Conservation (phyloP, 2,329 filamentous ascomycete genomes). For the Moelleriella libera region DNA sequence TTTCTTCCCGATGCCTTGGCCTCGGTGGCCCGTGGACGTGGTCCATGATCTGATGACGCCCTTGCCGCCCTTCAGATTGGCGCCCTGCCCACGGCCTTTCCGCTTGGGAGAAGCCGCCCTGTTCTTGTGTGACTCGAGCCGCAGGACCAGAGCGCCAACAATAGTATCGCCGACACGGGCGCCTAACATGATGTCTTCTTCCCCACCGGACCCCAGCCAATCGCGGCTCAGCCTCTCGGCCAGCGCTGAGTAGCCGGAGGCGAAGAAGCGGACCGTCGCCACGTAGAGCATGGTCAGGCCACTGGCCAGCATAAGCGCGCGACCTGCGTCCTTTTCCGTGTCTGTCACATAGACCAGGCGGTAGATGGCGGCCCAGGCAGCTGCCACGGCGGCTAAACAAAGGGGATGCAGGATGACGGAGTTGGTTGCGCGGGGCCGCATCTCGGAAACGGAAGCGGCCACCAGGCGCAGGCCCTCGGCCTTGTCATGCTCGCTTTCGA, state of each 20-base stretch:
- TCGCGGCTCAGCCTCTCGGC: slow-evolving; percentile 48
- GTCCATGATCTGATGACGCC: slow-evolving; percentile 76
- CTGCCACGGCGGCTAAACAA: slow-evolving; percentile 31
- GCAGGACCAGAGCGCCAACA: slow-evolving; percentile 57
- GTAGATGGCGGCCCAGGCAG: slow-evolving; percentile 28
- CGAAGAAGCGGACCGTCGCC: slow-evolving; percentile 43
- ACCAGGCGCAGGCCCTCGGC: slow-evolving; percentile 57
- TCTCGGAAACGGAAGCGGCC: slow-evolving; percentile 71
- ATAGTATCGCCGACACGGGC: slow-evolving; percentile 54
- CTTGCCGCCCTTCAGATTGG: slow-evolving; percentile 39
- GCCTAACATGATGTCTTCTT: slow-evolving; percentile 46
- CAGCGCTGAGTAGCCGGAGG: slow-evolving; percentile 44
- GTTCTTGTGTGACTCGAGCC: slow-evolving; percentile 34
- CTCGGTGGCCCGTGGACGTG: slow-evolving; percentile 53
- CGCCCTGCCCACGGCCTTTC: slow-evolving; percentile 22
- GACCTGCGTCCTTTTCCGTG: slow-evolving; percentile 32
- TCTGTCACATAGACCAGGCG: slow-evolving; percentile 28
- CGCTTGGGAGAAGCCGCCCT: slow-evolving; percentile 10
- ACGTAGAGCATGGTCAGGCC: slow-evolving; percentile 51
- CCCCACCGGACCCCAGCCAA: slow-evolving; percentile 39
- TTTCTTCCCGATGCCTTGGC: slow-evolving; percentile 56
- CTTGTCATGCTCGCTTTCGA: slow-evolving; percentile 43
- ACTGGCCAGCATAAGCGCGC: slow-evolving; percentile 41
- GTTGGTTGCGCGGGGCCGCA: slow-evolving; percentile 53
- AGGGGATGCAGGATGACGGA: slow-evolving; percentile 51